phyloP scores from a whole-genome alignment of 2,329 filamentous ascomycete genomes.

The Scedosporium dehoogii region DNA sequence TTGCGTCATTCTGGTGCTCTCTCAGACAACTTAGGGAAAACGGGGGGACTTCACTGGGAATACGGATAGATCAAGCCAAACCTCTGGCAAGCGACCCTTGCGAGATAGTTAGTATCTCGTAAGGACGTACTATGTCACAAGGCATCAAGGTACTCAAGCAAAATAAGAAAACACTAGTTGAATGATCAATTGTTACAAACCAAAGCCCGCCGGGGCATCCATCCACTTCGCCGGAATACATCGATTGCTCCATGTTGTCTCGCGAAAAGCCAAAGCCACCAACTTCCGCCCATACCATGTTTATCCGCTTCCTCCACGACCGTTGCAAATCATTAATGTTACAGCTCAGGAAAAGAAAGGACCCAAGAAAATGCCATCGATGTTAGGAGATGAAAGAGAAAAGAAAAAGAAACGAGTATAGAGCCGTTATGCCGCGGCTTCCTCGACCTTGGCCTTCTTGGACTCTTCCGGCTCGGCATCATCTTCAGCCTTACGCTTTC shows the following conservation, averaged over 20 bases:
- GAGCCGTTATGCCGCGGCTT: slow-evolving; percentile 4
- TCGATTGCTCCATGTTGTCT: not conserved
- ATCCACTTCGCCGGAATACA: not conserved
- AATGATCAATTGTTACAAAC: not conserved
- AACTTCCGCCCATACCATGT: not conserved
- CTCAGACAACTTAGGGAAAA: not conserved
- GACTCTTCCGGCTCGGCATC: slow-evolving; percentile 17
- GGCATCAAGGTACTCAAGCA: not conserved
- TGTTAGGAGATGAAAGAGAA: not conserved
- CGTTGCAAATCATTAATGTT: not conserved
- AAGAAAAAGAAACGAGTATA: not conserved
- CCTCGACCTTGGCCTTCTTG: slow-evolving; percentile 27
- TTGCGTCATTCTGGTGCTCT: not conserved
- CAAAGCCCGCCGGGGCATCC: not conserved
- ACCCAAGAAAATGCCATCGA: slow-evolving; percentile 1
- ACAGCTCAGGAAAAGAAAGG: not conserved
- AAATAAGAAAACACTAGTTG: not conserved
- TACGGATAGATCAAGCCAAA: not conserved
- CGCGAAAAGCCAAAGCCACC: not conserved
- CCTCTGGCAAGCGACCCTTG: not conserved
- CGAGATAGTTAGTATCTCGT: not conserved
- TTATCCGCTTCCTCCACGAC: not conserved
- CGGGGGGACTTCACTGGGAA: not conserved
- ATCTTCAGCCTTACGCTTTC: slow-evolving; percentile 46
- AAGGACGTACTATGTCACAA: too few relatives aligned